phyloP scores from a whole-genome alignment of 768 basidiomycete species.

The Boletus sp. region DNA sequence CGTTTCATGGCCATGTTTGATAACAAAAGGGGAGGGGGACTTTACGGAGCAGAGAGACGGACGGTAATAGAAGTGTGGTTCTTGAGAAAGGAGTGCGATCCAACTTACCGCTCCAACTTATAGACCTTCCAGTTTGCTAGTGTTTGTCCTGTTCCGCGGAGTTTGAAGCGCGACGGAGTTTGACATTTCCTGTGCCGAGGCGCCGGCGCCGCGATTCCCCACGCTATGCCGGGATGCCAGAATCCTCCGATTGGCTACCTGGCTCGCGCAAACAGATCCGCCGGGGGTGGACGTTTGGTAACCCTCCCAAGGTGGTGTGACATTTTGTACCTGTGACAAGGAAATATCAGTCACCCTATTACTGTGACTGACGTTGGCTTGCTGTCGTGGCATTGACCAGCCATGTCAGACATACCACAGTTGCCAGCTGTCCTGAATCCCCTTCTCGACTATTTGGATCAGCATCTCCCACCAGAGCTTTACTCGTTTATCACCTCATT shows the following conservation, averaged over 20 bases:
- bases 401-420: constrained; percentile 31
- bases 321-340: constrained; percentile 13
- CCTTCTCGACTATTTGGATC: constrained; percentile 51
- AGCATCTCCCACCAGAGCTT: constrained; percentile 52
- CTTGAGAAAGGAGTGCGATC: constrained; percentile 25
- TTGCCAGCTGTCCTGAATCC: constrained; percentile 54
- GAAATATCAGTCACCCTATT: constrained; percentile 2
- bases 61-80: constrained; percentile 9
- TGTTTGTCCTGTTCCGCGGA: constrained; percentile 30
- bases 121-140: constrained; percentile 23
- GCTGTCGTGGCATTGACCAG: constrained; percentile 21
- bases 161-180: constrained; percentile 15
- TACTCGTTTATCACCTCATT: constrained; percentile 50
- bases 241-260: constrained; percentile 27
- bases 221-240: constrained; percentile 21
- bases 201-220: constrained; percentile 6
- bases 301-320: constrained; percentile 7
- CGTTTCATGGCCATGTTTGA: constrained; percentile 67
- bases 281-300: constrained; percentile 9
- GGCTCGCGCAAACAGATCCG: not conserved
- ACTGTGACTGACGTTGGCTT: constrained; percentile 16
- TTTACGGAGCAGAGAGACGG: constrained; percentile 1
- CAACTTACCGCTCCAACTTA: constrained; percentile 31
- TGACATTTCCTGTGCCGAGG: constrained; percentile 14
- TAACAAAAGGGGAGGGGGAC: constrained; percentile 7